A percentile compares a stretch with the other conserved stretches of the same genome.
These are phyloP conservation scores for Nemania serpens DNA, from an alignment of 2,329 filamentous ascomycete species.

Conservation along the genomic window DNA sequence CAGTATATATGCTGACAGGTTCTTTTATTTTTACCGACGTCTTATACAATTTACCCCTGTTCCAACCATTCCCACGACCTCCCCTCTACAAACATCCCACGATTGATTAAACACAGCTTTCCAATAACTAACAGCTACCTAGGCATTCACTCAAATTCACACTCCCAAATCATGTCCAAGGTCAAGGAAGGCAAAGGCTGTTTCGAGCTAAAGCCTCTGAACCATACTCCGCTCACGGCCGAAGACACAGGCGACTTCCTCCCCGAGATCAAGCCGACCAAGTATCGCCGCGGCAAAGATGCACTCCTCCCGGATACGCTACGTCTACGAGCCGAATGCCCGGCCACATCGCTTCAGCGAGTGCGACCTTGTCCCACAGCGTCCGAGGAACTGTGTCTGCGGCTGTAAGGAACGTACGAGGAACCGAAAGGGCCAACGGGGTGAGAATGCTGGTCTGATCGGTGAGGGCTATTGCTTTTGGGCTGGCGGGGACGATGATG, in stretches of 20 bases:
- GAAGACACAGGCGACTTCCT: constrained; percentile 5
- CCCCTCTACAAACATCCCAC: too few species aligned
- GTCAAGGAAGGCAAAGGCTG: background rate
- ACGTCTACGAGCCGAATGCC: background rate
- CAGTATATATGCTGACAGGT: too few species aligned
- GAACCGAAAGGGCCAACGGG: background rate
- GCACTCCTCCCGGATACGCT: background rate
- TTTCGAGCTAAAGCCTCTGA: background rate
- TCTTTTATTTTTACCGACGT: too few species aligned
- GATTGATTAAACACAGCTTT: too few species aligned
- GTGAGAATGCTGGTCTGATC: too few species aligned
- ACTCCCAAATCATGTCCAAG: background rate
- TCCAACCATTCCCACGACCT: too few species aligned
- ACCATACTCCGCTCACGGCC: background rate
- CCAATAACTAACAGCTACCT: too few species aligned
- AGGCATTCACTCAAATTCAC: background rate
- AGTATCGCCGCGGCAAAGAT: background rate
- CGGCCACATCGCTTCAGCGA: constrained; percentile 4
- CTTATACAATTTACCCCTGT: too few species aligned
- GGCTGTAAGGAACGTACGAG: background rate
- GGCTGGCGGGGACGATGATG: too few species aligned
- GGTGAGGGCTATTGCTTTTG: too few species aligned
- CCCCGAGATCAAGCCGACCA: background rate
- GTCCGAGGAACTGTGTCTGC: background rate
- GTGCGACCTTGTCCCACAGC: background rate